Percentiles rank a stretch among this genome's conserved stretches.
Conservation (phyloP, 257 asterid genomes). For the Primulina tabacum region DNA sequence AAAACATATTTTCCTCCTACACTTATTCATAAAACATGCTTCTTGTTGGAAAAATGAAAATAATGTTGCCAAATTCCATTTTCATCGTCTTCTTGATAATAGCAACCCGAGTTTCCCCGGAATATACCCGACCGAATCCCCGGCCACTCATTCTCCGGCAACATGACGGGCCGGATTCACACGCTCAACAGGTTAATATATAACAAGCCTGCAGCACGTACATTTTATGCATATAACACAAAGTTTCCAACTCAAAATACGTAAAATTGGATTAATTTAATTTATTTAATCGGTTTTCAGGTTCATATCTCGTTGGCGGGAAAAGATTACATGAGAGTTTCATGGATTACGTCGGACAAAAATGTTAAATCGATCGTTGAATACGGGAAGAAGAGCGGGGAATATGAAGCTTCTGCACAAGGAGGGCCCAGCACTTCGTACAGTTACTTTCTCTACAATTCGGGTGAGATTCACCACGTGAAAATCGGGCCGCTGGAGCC, state of each 20-base stretch:
- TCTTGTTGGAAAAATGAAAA: no score
- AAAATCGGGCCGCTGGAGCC: slow-evolving; percentile 49
- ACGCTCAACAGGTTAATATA: slow-evolving; percentile 37
- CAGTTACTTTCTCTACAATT: slow-evolving; percentile 39
- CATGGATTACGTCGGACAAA: slow-evolving; percentile 40
- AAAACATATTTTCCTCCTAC: no score
- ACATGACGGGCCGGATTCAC: slow-evolving; percentile 31
- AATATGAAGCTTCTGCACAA: slow-evolving; percentile 13
- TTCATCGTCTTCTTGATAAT: background rate
- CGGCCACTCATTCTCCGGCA: slow-evolving; percentile 29
- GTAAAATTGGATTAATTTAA: no score
- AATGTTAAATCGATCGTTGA: slow-evolving; percentile 32
- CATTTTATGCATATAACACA: no score
- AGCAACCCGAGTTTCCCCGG: slow-evolving; percentile 19
- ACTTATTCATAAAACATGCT: no score
- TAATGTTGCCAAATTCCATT: no score
- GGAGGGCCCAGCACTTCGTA: slow-evolving; percentile 42
- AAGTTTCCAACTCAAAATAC: no score
- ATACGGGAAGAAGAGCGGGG: slow-evolving; percentile 29
- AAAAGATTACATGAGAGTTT: slow-evolving; percentile 43
- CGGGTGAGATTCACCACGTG: slow-evolving; percentile 49
- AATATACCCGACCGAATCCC: slow-evolving; percentile 41
- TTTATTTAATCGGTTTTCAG: slow-evolving; percentile 13
- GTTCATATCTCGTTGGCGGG: slow-evolving; percentile 49
- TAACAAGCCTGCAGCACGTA: background rate